Evolutionary conservation across 306 rosid species (phyloP).

Genomic region (Neltuma alba): DNA sequence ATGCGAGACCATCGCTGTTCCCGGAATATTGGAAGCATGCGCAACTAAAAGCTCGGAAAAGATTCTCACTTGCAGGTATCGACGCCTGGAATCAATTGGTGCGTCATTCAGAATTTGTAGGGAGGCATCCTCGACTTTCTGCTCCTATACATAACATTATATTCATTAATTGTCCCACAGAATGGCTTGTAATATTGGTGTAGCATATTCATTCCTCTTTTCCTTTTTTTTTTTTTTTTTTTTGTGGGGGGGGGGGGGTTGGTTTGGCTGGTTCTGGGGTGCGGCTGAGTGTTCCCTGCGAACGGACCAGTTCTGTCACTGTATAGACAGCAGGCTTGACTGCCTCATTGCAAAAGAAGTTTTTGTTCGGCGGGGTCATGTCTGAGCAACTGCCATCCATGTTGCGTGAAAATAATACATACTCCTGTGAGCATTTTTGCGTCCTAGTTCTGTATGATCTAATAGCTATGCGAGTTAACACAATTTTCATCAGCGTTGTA

Average conservation of each 20-base stretch:
- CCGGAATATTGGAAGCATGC: constrained; percentile 38
- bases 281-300: neutral
- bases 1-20: constrained; percentile 21
- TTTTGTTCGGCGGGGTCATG: constrained; percentile 24
- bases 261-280: too few species aligned
- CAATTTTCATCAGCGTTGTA: neutral
- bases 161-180: constrained; percentile 37
- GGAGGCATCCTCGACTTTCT: constrained; percentile 32
- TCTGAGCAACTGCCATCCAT: neutral
- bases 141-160: constrained; percentile 51
- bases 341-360: constrained; percentile 31
- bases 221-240: neutral
- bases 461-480: neutral
- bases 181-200: constrained; percentile 36
- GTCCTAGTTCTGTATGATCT: neutral
- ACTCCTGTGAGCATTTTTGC: neutral
- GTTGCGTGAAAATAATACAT: neutral
- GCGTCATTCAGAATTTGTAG: constrained; percentile 20
- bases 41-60: constrained; percentile 27
- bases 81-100: constrained; percentile 28
- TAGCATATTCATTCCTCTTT: constrained; percentile 34
- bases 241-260: neutral
- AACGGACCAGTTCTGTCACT: constrained; percentile 45
- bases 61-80: constrained; percentile 25
- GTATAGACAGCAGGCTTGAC: constrained; percentile 46